Evolutionary conservation across 306 rosid species (phyloP).

Genomic region (Nissolia schottii): DNA sequence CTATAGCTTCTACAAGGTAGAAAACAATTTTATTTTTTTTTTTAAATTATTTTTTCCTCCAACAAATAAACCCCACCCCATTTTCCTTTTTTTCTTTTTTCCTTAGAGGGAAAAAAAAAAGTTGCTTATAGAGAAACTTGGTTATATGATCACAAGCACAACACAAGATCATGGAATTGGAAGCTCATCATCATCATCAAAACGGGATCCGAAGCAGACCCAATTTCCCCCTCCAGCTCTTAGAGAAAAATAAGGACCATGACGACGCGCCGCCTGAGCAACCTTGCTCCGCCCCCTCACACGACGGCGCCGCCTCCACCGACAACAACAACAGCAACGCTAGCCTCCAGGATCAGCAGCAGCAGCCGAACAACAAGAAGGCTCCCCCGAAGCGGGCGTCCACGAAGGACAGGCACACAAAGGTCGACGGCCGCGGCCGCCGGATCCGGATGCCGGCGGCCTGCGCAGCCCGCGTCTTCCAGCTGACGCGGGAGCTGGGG

Average conservation of each 20-base stretch:
- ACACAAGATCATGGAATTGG: slow-evolving; percentile 82
- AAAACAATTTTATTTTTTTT: not conserved
- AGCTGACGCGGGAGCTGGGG: slow-evolving; percentile 82
- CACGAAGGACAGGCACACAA: slow-evolving; percentile 86
- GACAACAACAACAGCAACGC: not conserved
- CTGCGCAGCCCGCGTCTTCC: slow-evolving; percentile 94
- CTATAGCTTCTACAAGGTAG: slow-evolving; percentile 19
- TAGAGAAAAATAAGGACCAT: slow-evolving; percentile 54
- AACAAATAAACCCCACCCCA: slow-evolving; percentile 27
- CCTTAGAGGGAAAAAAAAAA: not conserved
- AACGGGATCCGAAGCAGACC: slow-evolving; percentile 79
- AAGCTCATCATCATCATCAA: slow-evolving; percentile 45
- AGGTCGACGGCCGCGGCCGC: slow-evolving; percentile 94
- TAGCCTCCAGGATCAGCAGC: not conserved
- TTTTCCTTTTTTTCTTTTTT: slow-evolving; percentile 1
- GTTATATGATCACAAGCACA: slow-evolving; percentile 17
- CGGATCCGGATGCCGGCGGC: slow-evolving; percentile 99
- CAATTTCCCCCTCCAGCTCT: slow-evolving; percentile 83
- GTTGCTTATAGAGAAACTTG: slow-evolving; percentile 20
- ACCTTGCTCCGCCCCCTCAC: slow-evolving; percentile 39
- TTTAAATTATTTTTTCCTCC: too few relatives aligned
- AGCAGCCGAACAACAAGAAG: slow-evolving; percentile 37
- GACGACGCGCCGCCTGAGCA: slow-evolving; percentile 30
- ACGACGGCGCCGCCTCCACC: not conserved
- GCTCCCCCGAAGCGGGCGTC: slow-evolving; percentile 61